Evolutionary conservation across 306 rosid genomes (phyloP).

Genomic region (Dryas drummondii): DNA sequence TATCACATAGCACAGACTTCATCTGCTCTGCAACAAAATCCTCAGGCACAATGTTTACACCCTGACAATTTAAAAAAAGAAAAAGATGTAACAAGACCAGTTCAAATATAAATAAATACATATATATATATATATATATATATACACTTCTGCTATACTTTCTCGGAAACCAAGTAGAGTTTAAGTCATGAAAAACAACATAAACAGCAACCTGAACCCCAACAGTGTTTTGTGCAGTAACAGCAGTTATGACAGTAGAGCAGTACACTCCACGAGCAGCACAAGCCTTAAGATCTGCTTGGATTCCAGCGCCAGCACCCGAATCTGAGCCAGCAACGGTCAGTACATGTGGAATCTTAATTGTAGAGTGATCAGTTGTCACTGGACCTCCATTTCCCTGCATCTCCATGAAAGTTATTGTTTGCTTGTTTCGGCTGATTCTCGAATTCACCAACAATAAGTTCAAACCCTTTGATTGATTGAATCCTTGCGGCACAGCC

Average conservation of each 20-base stretch:
- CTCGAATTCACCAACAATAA: constrained; percentile 6
- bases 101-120: too few relatives aligned
- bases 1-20: constrained; percentile 80
- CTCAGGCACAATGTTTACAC: constrained; percentile 54
- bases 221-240: constrained; percentile 88
- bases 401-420: constrained; percentile 26
- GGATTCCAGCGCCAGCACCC: constrained; percentile 93
- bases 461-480: constrained; percentile 18
- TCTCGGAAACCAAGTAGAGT: constrained; percentile 3
- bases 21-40: constrained; percentile 76
- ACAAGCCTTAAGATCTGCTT: constrained; percentile 89
- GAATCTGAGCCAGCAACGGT: constrained; percentile 91
- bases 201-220: constrained; percentile 78
- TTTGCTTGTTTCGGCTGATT: not conserved
- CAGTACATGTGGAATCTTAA: constrained; percentile 65
- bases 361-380: constrained; percentile 20
- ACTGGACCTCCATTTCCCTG: constrained; percentile 28
- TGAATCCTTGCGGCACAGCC: constrained; percentile 15
- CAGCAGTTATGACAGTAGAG: constrained; percentile 88
- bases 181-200: constrained; percentile 11
- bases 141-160: not conserved
- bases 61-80: constrained; percentile 42
- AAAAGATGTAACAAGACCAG: not conserved
- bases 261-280: constrained; percentile 81
- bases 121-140: too few relatives aligned